Percentiles rank a stretch among this genome's conserved stretches.
Conservation (phyloP, 306 rosid species). For the Pyrus communis region DNA sequence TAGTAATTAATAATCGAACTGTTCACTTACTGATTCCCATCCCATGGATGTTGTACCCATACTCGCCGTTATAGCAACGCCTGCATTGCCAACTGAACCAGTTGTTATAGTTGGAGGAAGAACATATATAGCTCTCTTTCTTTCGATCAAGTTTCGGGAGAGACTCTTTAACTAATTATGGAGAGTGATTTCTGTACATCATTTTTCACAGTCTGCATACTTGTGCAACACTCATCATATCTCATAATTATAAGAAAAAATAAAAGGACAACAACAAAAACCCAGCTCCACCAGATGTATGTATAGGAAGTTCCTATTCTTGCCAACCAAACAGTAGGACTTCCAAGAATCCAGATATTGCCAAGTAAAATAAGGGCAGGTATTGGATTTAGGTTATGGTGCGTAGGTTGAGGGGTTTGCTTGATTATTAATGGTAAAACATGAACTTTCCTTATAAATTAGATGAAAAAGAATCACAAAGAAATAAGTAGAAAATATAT, state of each 20-base stretch:
- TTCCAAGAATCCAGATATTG: slow-evolving; percentile 32
- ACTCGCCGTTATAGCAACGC: background rate
- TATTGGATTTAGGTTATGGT: slow-evolving; percentile 29
- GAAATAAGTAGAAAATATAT: background rate
- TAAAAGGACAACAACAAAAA: background rate
- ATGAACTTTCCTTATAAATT: background rate
- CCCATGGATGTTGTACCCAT: background rate
- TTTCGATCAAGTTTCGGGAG: background rate
- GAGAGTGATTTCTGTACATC: too few relatives aligned
- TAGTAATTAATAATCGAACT: background rate
- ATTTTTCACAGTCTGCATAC: background rate
- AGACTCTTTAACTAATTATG: background rate
- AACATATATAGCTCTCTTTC: background rate
- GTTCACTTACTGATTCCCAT: background rate
- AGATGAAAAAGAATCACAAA: background rate
- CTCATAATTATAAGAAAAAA: background rate
- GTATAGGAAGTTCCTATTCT: slow-evolving; percentile 20
- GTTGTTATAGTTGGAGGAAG: background rate
- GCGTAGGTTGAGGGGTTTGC: slow-evolving; percentile 34
- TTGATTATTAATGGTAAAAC: slow-evolving; percentile 39
- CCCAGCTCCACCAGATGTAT: background rate
- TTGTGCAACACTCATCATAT: background rate
- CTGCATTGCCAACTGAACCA: slow-evolving; percentile 9
- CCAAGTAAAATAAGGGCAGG: slow-evolving; percentile 27
- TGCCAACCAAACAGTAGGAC: slow-evolving; percentile 33